Evolutionary conservation across 73 alveolate species (phyloP).

Genomic region (Paramecium bursaria): DNA sequence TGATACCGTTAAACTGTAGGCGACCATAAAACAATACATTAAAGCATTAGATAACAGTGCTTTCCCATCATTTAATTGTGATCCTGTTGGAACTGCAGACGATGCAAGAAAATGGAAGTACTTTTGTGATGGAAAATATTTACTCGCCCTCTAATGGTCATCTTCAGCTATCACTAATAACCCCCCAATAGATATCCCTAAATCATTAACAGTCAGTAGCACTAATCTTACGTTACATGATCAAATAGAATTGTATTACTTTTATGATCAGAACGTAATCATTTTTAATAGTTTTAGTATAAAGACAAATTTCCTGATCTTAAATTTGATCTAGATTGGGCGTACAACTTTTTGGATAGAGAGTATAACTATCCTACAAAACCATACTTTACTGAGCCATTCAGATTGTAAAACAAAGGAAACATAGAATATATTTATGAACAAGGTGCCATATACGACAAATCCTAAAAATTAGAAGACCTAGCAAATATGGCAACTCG

Average conservation of each 20-base stretch:
- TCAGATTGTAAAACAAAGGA: conserved; percentile 22
- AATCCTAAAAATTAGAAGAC: background rate
- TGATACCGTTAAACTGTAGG: too few relatives aligned
- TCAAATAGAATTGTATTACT: conserved; percentile 27
- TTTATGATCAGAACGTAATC: background rate
- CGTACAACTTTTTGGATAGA: conserved; percentile 33
- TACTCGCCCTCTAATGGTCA: conserved; percentile 31
- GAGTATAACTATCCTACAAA: conserved; percentile 28
- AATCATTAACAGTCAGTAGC: conserved; percentile 3
- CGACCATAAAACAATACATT: background rate
- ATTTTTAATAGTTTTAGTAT: too few relatives aligned
- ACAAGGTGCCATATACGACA: conserved; percentile 40
- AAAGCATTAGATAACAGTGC: conserved; percentile 20
- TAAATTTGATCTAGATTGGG: conserved; percentile 58
- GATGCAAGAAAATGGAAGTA: conserved; percentile 17
- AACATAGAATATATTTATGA: conserved; percentile 44
- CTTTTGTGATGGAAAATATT: conserved; percentile 58
- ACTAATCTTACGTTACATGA: conserved; percentile 46
- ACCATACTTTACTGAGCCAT: background rate
- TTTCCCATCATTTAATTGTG: conserved; percentile 2
- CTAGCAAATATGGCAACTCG: background rate
- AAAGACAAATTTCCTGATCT: too few relatives aligned
- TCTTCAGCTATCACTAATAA: conserved; percentile 22
- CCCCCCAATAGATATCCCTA: conserved; percentile 35
- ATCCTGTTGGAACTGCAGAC: conserved; percentile 33